Conservation (phyloP, 1,139 yeast species). For the Yamadazyma diddensiae region DNA sequence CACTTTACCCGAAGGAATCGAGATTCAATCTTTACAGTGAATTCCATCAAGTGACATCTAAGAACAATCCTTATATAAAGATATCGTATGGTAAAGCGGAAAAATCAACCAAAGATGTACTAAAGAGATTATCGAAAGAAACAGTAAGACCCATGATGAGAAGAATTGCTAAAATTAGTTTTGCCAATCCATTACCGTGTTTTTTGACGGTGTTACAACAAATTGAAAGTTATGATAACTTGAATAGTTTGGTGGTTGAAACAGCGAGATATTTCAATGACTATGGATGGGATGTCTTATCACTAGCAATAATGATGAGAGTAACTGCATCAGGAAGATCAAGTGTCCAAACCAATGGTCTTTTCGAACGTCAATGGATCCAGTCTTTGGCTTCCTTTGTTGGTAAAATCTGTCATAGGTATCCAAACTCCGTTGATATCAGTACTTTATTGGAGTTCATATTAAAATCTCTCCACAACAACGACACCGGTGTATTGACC, state of each 20-base stretch:
- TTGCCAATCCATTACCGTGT: slow-evolving; percentile 80
- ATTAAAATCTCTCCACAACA: slow-evolving; percentile 61
- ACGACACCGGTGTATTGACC: slow-evolving; percentile 62
- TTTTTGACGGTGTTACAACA: slow-evolving; percentile 62
- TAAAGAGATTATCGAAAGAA: slow-evolving; percentile 85
- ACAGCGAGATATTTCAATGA: slow-evolving; percentile 76
- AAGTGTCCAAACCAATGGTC: slow-evolving; percentile 73
- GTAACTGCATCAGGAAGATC: slow-evolving; percentile 65
- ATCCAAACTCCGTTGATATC: slow-evolving; percentile 50
- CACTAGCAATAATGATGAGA: slow-evolving; percentile 70
- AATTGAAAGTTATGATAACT: slow-evolving; percentile 89
- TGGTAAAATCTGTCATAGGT: slow-evolving; percentile 58
- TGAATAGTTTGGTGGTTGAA: slow-evolving; percentile 73
- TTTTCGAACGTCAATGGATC: slow-evolving; percentile 82
- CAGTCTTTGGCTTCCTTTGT: slow-evolving; percentile 68
- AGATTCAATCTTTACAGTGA: slow-evolving; percentile 87
- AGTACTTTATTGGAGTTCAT: slow-evolving; percentile 57
- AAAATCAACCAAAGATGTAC: slow-evolving; percentile 74
- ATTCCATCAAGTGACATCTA: slow-evolving; percentile 55
- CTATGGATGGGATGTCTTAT: slow-evolving; percentile 84
- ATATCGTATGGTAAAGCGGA: slow-evolving; percentile 69
- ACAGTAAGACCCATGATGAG: slow-evolving; percentile 78
- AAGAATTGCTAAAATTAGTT: slow-evolving; percentile 71
- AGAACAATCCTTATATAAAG: slow-evolving; percentile 57
- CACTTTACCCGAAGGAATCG: slow-evolving; percentile 54